A percentile compares a stretch with the other conserved stretches of the same genome.
These are phyloP conservation scores for Combretum micranthum DNA, from an alignment of 345 rosid species.

Conservation along the genomic window DNA sequence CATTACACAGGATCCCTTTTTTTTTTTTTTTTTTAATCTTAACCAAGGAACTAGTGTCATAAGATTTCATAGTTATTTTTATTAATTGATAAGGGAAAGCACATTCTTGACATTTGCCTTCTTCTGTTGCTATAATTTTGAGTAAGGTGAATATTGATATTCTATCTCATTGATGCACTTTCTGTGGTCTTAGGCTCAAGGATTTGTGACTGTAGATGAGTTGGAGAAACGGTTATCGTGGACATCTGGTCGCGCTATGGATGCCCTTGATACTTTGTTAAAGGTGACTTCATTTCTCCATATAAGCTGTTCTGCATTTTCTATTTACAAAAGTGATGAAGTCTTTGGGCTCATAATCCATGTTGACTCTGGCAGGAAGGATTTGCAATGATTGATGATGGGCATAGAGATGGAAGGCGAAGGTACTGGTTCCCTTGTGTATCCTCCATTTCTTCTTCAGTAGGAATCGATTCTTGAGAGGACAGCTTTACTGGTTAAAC, in stretches of 20 bases:
- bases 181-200: constrained; percentile 49
- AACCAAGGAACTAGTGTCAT: no score
- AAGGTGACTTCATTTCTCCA: constrained; percentile 36
- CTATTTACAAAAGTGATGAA: neutral
- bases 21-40: no score
- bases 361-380: constrained; percentile 50
- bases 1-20: no score
- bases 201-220: constrained; percentile 81
- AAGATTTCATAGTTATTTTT: no score
- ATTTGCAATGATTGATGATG: constrained; percentile 80
- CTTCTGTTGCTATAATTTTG: neutral
- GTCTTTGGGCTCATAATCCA: constrained; percentile 17
- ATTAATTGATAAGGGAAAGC: neutral
- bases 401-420: constrained; percentile 60
- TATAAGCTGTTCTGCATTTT: neutral
- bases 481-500: no score
- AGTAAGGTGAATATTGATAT: neutral
- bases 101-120: neutral
- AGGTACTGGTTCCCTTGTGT: constrained; percentile 86
- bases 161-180: neutral
- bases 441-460: constrained; percentile 44
- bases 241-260: constrained; percentile 79
- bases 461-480: constrained; percentile 30
- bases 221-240: constrained; percentile 68
- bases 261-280: constrained; percentile 67